A percentile compares a stretch with the other conserved stretches of the same genome.
Evolutionary conservation across 257 asterid genomes (phyloP).

Genomic region (Vinca minor): DNA sequence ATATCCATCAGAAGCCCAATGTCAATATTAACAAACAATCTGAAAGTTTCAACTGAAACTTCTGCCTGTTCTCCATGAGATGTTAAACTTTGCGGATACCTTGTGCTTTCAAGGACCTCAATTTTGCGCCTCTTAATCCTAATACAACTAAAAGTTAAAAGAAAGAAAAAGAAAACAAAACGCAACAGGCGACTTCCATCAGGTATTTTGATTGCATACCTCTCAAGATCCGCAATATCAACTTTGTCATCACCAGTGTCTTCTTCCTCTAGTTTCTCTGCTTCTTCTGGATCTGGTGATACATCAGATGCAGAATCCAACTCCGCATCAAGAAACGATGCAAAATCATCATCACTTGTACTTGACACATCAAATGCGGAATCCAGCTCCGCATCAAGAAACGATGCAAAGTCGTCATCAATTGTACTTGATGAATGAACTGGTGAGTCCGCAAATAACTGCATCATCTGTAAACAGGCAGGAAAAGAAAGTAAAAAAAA

Average conservation of each 20-base stretch:
- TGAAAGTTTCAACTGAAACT: constrained; percentile 27
- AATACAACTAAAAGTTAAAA: constrained; percentile 10
- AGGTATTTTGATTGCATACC: constrained; percentile 22
- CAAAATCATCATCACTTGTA: constrained; percentile 80
- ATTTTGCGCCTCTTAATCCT: constrained; percentile 76
- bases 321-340: constrained; percentile 64
- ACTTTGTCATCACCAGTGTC: constrained; percentile 16
- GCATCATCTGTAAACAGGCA: constrained; percentile 45
- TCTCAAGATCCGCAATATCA: constrained; percentile 22
- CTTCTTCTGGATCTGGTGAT: constrained; percentile 34
- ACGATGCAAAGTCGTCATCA: constrained; percentile 68
- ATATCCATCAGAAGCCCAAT: neutral
- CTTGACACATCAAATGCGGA: too few relatives aligned
- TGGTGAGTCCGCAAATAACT: constrained; percentile 68
- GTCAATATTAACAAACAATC: neutral
- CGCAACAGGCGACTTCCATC: neutral
- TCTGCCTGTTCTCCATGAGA: constrained; percentile 29
- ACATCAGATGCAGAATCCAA: constrained; percentile 55
- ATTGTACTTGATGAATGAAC: constrained; percentile 72
- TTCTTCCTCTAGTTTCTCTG: constrained; percentile 25
- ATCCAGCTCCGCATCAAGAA: constrained; percentile 69
- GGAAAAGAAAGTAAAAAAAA: neutral
- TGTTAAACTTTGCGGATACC: constrained; percentile 28
- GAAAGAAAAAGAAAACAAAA: too few relatives aligned
- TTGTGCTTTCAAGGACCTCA: constrained; percentile 29